Evolutionary conservation across 768 basidiomycete genomes (phyloP).

Genomic region (Gloeopeniophorella convolvens): DNA sequence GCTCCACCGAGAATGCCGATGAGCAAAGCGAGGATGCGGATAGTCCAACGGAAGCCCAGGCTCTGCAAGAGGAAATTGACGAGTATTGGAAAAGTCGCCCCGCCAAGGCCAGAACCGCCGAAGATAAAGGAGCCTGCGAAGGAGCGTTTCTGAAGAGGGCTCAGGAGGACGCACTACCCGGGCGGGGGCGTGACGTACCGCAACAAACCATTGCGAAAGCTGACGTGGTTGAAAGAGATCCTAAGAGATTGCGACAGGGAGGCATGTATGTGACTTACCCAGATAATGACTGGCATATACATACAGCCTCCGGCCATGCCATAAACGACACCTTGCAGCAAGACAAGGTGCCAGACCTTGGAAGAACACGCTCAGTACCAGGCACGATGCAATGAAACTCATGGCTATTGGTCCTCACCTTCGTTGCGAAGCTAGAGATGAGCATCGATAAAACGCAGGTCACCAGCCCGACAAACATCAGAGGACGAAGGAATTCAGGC

Average conservation of each 20-base stretch:
- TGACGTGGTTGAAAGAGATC: background rate
- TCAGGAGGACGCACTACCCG: background rate
- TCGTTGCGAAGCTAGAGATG: conserved; percentile 21
- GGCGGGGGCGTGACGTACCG: background rate
- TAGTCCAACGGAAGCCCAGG: conserved; percentile 21
- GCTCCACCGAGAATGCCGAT: conserved; percentile 16
- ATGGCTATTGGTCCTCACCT: conserved; percentile 2
- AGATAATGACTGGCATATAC: conserved; percentile 4
- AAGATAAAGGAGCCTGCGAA: conserved; percentile 24
- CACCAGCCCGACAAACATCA: conserved; percentile 20
- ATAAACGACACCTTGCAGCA: conserved; percentile 23
- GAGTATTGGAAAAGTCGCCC: conserved; percentile 22
- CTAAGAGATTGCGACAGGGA: conserved; percentile 12
- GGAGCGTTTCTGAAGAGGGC: conserved; percentile 11
- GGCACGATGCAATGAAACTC: no score
- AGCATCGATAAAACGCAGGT: conserved; percentile 18
- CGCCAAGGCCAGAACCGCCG: conserved; percentile 23
- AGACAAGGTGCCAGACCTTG: conserved; percentile 23
- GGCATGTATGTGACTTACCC: conserved; percentile 7
- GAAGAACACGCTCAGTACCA: background rate
- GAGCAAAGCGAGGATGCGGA: conserved; percentile 21
- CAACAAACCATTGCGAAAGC: conserved; percentile 23
- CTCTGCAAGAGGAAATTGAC: conserved; percentile 18
- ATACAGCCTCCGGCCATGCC: conserved; percentile 20
- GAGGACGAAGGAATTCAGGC: conserved; percentile 18